phyloP scores from a whole-genome alignment of 345 rosid species.

The Boechera divaricarpa region DNA sequence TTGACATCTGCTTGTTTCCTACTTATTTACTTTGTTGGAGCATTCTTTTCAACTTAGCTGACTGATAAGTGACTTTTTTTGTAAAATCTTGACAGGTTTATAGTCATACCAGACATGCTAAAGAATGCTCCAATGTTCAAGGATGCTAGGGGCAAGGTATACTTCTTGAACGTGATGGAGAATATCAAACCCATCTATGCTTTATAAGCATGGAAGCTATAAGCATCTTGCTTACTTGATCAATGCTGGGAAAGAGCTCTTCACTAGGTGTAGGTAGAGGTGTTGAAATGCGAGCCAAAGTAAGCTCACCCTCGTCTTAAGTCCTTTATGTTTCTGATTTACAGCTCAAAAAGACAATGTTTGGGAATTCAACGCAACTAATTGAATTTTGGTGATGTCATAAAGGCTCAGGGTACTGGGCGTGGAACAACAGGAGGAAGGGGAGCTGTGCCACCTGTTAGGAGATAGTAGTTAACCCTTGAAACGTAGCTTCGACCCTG shows the following conservation, averaged over 20 bases:
- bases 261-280: conserved; percentile 89
- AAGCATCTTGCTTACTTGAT: background rate
- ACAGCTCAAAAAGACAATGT: background rate
- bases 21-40: background rate
- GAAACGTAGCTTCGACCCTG: background rate
- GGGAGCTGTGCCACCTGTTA: conserved; percentile 75
- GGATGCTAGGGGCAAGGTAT: conserved; percentile 86
- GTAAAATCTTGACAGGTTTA: conserved; percentile 61
- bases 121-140: conserved; percentile 97
- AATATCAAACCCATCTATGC: background rate
- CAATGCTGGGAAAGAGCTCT: conserved; percentile 84
- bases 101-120: conserved; percentile 93
- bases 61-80: background rate
- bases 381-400: background rate
- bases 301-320: conserved; percentile 47
- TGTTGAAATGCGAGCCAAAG: conserved; percentile 78
- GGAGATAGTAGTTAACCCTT: conserved; percentile 51
- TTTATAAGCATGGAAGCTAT: conserved; percentile 12
- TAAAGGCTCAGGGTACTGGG: conserved; percentile 72
- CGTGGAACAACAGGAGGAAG: conserved; percentile 83
- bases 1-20: background rate
- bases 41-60: background rate
- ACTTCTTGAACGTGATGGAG: background rate
- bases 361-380: conserved; percentile 2
- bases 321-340: background rate